phyloP scores from a whole-genome alignment of 768 basidiomycete species.

The Dioszegia aurantiaca region DNA sequence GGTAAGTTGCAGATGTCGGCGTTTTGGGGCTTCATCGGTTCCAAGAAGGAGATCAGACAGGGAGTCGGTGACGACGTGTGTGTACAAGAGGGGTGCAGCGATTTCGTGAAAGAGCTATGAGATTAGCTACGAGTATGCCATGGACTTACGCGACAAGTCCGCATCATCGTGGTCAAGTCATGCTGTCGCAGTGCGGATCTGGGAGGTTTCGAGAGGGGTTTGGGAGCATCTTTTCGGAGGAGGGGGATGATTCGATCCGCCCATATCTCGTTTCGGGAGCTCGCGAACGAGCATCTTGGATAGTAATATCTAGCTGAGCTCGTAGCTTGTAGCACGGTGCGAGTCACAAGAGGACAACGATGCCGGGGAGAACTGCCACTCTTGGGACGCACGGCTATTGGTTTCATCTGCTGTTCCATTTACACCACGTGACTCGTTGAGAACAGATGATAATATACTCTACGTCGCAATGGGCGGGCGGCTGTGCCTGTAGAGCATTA shows the following conservation, averaged over 20 bases:
- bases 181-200: background rate
- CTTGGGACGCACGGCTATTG: too few species aligned
- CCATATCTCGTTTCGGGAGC: background rate
- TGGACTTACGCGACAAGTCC: background rate
- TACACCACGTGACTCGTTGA: too few species aligned
- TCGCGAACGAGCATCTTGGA: background rate
- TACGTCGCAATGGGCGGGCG: too few species aligned
- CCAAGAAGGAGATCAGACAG: background rate
- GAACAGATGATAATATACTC: too few species aligned
- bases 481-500: too few species aligned
- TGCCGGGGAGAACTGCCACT: too few species aligned
- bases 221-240: background rate
- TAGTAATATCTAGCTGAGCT: too few species aligned
- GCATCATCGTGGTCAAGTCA: background rate
- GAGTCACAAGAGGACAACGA: too few species aligned
- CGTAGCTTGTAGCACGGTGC: too few species aligned
- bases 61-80: background rate
- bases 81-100: background rate
- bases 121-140: background rate
- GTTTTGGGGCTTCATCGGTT: background rate
- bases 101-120: background rate
- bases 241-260: background rate
- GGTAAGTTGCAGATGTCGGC: background rate
- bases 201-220: background rate
- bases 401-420: too few species aligned